These are phyloP conservation scores for Fusarium algeriense DNA, from an alignment of 2,329 filamentous ascomycete species.

Conservation along the genomic window DNA sequence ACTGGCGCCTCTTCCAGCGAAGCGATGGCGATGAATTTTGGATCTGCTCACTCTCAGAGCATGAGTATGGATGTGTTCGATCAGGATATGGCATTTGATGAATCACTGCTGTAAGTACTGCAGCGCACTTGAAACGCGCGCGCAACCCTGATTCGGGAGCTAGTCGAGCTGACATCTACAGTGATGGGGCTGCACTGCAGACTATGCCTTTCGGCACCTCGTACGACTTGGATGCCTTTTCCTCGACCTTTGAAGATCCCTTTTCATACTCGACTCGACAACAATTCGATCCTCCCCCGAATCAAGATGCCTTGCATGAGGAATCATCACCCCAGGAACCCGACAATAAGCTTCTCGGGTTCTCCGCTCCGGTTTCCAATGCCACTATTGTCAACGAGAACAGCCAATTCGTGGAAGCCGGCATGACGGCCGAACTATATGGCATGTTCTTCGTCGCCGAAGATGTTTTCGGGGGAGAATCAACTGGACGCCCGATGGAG, in stretches of 20 bases:
- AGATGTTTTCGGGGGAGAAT: constrained; percentile 77
- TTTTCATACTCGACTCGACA: constrained; percentile 68
- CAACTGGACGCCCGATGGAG: constrained; percentile 74
- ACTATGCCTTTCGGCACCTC: constrained; percentile 67
- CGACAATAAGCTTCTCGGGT: constrained; percentile 80
- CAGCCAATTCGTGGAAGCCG: constrained; percentile 72
- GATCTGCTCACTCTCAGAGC: constrained; percentile 49
- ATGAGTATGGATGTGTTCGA: constrained; percentile 66
- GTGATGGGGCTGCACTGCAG: constrained; percentile 52
- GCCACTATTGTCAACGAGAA: constrained; percentile 74
- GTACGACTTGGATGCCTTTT: constrained; percentile 72
- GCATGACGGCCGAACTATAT: constrained; percentile 80
- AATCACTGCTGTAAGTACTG: constrained; percentile 64
- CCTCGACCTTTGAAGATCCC: constrained; percentile 74
- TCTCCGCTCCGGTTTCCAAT: constrained; percentile 73
- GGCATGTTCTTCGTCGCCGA: constrained; percentile 92
- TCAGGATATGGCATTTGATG: constrained; percentile 66
- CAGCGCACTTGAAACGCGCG: constrained; percentile 26
- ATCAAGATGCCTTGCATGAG: constrained; percentile 59
- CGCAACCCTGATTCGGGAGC: constrained; percentile 9
- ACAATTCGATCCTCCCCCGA: constrained; percentile 60
- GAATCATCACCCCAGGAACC: constrained; percentile 67
- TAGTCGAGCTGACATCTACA: constrained; percentile 41
- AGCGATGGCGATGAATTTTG: constrained; percentile 60
- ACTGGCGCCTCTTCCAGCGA: constrained; percentile 60